phyloP scores from a whole-genome alignment of 352 stramenopile genomes.

The Pythium monospermum region DNA sequence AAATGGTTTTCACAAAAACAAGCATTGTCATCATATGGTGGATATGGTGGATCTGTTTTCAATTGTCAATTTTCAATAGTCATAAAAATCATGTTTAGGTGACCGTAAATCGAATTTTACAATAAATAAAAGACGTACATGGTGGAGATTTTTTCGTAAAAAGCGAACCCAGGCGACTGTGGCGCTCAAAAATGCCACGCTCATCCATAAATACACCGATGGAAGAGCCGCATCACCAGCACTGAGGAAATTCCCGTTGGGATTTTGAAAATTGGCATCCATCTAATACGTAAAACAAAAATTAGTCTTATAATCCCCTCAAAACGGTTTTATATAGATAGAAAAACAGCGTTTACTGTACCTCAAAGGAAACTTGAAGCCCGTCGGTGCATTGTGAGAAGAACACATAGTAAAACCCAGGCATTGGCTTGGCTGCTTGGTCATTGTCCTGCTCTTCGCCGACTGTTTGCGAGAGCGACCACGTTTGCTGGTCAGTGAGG shows the following conservation, averaged over 20 bases:
- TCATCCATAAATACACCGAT: slow-evolving; percentile 78
- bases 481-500: slow-evolving; percentile 45
- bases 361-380: slow-evolving; percentile 86
- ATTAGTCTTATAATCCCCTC: too few relatives aligned
- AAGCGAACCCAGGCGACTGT: slow-evolving; percentile 60
- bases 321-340: too few relatives aligned
- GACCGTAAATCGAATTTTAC: too few relatives aligned
- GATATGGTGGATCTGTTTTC: slow-evolving; percentile 92
- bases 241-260: slow-evolving; percentile 78
- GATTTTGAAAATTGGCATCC: slow-evolving; percentile 78
- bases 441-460: slow-evolving; percentile 15
- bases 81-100: background rate
- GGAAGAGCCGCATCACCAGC: slow-evolving; percentile 81
- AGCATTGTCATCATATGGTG: slow-evolving; percentile 96
- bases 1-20: slow-evolving; percentile 90
- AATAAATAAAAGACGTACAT: slow-evolving; percentile 63
- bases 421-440: slow-evolving; percentile 14
- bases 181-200: slow-evolving; percentile 57
- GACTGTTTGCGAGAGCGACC: slow-evolving; percentile 44
- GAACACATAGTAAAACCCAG: slow-evolving; percentile 88
- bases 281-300: slow-evolving; percentile 46
- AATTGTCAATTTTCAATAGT: too few relatives aligned
- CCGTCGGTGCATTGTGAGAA: slow-evolving; percentile 74
- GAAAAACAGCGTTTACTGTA: slow-evolving; percentile 26
- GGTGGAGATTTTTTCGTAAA: slow-evolving; percentile 40